Evolutionary conservation across 129 eudicot species (phyloP).

Genomic region (Flaveria brownii): DNA sequence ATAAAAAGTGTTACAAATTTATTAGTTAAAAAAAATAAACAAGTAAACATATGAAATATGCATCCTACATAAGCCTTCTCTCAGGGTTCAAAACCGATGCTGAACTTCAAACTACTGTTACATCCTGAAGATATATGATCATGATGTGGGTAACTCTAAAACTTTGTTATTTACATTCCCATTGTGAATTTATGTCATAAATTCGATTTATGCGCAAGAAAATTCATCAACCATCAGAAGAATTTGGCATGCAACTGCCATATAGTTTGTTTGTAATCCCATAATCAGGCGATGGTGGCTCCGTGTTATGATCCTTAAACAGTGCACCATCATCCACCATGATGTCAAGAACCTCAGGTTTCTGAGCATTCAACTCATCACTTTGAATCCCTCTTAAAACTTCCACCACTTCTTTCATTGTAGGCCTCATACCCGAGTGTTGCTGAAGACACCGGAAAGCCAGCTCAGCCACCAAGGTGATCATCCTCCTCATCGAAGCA

Average conservation of each 20-base stretch:
- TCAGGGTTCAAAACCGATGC: neutral
- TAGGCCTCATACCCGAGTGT: slow-evolving; percentile 82
- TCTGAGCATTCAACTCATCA: slow-evolving; percentile 46
- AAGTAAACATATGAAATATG: slow-evolving; percentile 8
- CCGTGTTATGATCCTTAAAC: slow-evolving; percentile 40
- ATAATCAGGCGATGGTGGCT: slow-evolving; percentile 64
- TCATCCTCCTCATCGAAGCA: slow-evolving; percentile 54
- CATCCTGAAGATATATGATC: slow-evolving; percentile 6
- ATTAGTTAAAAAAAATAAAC: slow-evolving; percentile 1
- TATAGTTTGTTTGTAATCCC: slow-evolving; percentile 47
- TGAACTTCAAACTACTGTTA: neutral
- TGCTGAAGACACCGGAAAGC: slow-evolving; percentile 84
- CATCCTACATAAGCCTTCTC: slow-evolving; percentile 11
- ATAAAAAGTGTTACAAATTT: neutral
- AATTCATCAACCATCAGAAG: slow-evolving; percentile 30
- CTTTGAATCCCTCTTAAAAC: slow-evolving; percentile 54
- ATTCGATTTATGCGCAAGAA: neutral
- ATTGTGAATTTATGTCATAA: slow-evolving; percentile 10
- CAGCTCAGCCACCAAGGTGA: slow-evolving; percentile 67
- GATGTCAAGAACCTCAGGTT: slow-evolving; percentile 61
- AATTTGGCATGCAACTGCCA: slow-evolving; percentile 42
- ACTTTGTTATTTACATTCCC: slow-evolving; percentile 40
- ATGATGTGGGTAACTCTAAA: slow-evolving; percentile 21
- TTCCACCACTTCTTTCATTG: slow-evolving; percentile 76
- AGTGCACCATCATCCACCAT: slow-evolving; percentile 50